Conservation (phyloP, 1,139 yeast genomes). For the Blastobotrys buckinghamii region DNA sequence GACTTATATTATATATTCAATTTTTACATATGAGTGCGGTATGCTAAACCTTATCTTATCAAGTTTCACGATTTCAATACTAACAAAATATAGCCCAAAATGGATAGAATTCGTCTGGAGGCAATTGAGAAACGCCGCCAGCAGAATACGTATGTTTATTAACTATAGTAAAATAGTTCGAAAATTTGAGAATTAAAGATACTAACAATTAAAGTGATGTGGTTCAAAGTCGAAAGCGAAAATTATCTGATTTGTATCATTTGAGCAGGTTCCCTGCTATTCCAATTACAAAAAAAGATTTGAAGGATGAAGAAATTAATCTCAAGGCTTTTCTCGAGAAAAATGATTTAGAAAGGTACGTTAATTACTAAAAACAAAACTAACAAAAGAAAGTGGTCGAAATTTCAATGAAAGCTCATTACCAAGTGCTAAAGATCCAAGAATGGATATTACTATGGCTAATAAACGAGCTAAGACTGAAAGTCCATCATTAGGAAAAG, state of each 20-base stretch:
- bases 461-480: conserved; percentile 15
- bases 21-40: conserved; percentile 1
- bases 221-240: conserved; percentile 43
- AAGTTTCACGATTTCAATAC: background rate
- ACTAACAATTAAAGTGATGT: conserved; percentile 26
- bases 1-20: too few relatives aligned
- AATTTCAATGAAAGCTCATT: conserved; percentile 30
- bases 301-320: conserved; percentile 36
- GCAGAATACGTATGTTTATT: conserved; percentile 18
- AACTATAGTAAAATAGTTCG: background rate
- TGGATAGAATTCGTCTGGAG: conserved; percentile 42
- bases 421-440: conserved; percentile 18
- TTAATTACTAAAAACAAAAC: background rate
- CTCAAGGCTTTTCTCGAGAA: conserved; percentile 40
- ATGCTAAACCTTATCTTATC: background rate
- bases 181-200: background rate
- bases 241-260: conserved; percentile 50
- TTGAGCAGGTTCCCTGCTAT: conserved; percentile 43
- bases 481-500: conserved; percentile 12
- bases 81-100: conserved; percentile 15
- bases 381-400: conserved; percentile 18
- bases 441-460: background rate
- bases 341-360: conserved; percentile 41
- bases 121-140: conserved; percentile 41
- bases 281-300: conserved; percentile 36